These are phyloP conservation scores for Aspergillus haitiensis DNA, from an alignment of 495 filamentous ascomycete species.

Conservation along the genomic window DNA sequence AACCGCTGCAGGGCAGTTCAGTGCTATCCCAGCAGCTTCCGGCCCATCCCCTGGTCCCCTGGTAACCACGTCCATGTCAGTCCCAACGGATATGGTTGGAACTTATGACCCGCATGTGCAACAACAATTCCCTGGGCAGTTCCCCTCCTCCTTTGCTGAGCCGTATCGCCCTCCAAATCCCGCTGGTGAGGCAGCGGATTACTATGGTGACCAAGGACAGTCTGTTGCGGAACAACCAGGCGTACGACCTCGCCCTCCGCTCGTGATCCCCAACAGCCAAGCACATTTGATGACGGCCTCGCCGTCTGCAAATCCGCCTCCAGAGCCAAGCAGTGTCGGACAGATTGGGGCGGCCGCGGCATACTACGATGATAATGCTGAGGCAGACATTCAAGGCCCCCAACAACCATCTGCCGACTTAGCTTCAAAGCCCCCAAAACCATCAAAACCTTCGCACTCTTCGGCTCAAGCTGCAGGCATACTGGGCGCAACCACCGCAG, in stretches of 20 bases:
- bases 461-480: conserved; percentile 24
- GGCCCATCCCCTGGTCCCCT: conserved; percentile 14
- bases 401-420: conserved; percentile 22
- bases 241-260: conserved; percentile 52
- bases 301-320: conserved; percentile 46
- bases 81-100: conserved; percentile 25
- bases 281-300: conserved; percentile 54
- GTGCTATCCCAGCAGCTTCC: conserved; percentile 3
- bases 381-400: conserved; percentile 17
- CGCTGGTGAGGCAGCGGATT: conserved; percentile 62
- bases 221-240: conserved; percentile 63
- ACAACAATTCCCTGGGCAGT: conserved; percentile 61
- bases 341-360: conserved; percentile 52
- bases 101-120: conserved; percentile 53
- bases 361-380: conserved; percentile 40
- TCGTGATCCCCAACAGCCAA: conserved; percentile 53
- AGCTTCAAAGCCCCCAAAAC: conserved; percentile 30
- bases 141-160: conserved; percentile 42
- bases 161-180: conserved; percentile 56
- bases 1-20: conserved; percentile 18
- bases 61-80: conserved; percentile 24
- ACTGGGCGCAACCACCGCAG: conserved; percentile 27
- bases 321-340: conserved; percentile 53
- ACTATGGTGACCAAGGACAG: conserved; percentile 65
- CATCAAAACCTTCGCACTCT: conserved; percentile 29